Evolutionary conservation across 2,329 filamentous ascomycete genomes (phyloP), one percentile per base, ranked within the genome.

Genomic region (Tolypocladium album): DNA sequence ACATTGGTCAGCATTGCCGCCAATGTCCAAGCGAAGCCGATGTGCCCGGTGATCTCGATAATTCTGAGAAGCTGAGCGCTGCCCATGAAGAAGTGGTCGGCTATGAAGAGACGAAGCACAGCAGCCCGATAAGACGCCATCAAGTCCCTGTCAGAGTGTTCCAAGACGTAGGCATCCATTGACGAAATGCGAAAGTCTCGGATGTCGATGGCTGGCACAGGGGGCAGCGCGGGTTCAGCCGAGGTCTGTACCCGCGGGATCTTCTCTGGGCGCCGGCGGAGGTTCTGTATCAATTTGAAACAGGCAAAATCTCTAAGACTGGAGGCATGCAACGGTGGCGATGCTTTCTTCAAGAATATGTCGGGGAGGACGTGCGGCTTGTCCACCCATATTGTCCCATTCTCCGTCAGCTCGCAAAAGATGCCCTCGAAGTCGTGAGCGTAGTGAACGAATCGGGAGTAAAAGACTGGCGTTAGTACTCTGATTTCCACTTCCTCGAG

Each of bases 381-480:
- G 7, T 84, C 83, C 12, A 87, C 71, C 73, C 76, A 80, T 9
- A 87, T 69, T 0, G 85, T 89, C 45, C 76, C 74, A 63, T 79
- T 87, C 61, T 85, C 83, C 53, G 81, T 70, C 67, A 83, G 68
- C 67, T 89, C 85, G 61, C 79, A 78, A 59, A 85, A 82, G 38
- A 89, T 74, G 0, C 83, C 85, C 64, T 87, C 83, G 22, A 83
- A 77, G 27, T 83, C 82, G 66, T 87, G 78, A 0, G 81, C 76
- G 67, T 89, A 88, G 63, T 82, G 78, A 0, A 85, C 77, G 56
- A 89, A 85, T 36, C 86, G 80, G 15, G 82, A 79, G 73, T 90
- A 90, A 67, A 90, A 90, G 0, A 74, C 76, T 0, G 88, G 87
- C 0, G 84, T 87, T 24, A 88, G 70, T 5, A 89, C 74, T 58